Conservation (phyloP, 176 grass and related monocot genomes). For the Pontederia paniculata region DNA sequence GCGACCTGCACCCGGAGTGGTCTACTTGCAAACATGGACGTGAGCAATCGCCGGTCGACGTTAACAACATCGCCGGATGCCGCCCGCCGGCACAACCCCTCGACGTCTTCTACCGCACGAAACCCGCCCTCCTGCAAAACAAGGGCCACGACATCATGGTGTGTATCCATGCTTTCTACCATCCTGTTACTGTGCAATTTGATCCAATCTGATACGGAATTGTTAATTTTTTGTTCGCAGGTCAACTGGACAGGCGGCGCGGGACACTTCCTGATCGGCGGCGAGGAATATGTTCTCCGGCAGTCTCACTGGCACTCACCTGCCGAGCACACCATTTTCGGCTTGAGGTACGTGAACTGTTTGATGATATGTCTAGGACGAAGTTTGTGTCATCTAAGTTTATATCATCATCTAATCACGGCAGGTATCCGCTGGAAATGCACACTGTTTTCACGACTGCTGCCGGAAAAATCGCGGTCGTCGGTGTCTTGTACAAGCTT, state of each 20-base stretch:
- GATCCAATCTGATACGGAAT: too few species aligned
- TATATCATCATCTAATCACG: too few species aligned
- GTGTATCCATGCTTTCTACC: too few species aligned
- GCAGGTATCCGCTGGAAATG: slow-evolving; percentile 18
- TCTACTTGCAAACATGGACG: not conserved
- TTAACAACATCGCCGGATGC: not conserved
- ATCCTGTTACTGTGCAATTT: too few species aligned
- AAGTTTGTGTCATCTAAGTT: too few species aligned
- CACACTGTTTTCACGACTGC: slow-evolving; percentile 4
- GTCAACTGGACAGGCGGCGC: slow-evolving; percentile 11
- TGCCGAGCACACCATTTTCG: slow-evolving; percentile 1
- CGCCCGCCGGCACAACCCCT: not conserved
- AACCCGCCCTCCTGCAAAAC: not conserved
- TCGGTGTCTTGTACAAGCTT: not conserved
- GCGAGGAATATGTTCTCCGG: not conserved
- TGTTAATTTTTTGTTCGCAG: not conserved
- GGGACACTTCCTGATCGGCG: not conserved
- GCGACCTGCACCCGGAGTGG: not conserved
- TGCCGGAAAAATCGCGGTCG: slow-evolving; percentile 4
- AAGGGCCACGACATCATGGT: slow-evolving; percentile 7
- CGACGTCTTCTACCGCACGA: not conserved
- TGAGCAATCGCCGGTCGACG: slow-evolving; percentile 2
- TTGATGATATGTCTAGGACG: too few species aligned
- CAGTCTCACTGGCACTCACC: slow-evolving; percentile 20
- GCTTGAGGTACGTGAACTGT: not conserved